phyloP scores from a whole-genome alignment of 2,329 filamentous ascomycete genomes.

The Pseudogymnoascus sp. region DNA sequence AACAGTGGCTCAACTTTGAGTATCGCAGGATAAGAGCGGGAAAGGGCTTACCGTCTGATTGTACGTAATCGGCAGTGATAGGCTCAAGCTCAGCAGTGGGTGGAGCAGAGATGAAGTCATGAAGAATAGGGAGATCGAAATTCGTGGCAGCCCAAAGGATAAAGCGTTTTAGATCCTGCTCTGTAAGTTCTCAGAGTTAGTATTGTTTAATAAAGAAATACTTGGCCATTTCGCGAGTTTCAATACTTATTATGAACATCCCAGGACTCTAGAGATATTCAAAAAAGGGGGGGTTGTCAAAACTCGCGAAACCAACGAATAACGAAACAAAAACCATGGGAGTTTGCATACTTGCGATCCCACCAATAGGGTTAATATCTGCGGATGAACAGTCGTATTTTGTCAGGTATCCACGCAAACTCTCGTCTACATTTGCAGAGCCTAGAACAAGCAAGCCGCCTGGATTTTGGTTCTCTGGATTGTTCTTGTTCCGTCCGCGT shows the following conservation, averaged over 20 bases:
- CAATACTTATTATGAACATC: background rate
- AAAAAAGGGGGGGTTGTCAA: background rate
- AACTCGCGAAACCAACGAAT: background rate
- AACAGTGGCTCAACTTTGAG: constrained; percentile 31
- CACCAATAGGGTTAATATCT: constrained; percentile 56
- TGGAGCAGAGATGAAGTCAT: constrained; percentile 57
- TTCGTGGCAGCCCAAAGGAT: constrained; percentile 55
- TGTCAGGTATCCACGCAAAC: constrained; percentile 53
- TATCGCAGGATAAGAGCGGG: background rate
- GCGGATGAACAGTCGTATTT: constrained; percentile 55
- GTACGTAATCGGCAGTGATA: constrained; percentile 54
- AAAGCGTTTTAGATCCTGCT: constrained; percentile 53
- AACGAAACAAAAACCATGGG: background rate
- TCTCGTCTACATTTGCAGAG: constrained; percentile 59
- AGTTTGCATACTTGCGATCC: constrained; percentile 39
- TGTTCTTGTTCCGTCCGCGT: constrained; percentile 38
- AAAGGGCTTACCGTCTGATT: constrained; percentile 32
- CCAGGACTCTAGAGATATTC: background rate
- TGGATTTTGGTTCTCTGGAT: constrained; percentile 25
- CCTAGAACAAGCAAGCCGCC: constrained; percentile 62
- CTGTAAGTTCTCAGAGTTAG: background rate
- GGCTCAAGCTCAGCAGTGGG: constrained; percentile 62
- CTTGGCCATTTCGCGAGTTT: background rate
- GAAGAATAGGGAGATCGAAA: constrained; percentile 59
- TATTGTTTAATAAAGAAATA: background rate